Conservation (phyloP, 306 rosid species). For the Fragaria vesca region DNA sequence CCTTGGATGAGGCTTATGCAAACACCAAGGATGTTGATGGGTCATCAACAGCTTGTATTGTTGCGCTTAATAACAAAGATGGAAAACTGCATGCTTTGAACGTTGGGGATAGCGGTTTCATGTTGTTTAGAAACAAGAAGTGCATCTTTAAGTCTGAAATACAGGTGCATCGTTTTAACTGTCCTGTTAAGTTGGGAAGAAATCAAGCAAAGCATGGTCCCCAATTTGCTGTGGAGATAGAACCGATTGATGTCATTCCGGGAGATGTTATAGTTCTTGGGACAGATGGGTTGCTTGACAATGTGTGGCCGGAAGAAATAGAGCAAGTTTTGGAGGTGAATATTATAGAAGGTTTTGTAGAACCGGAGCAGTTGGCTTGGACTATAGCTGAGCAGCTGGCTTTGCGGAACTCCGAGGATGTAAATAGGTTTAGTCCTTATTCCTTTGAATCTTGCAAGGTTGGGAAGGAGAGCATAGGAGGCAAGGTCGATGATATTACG, state of each 20-base stretch:
- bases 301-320: not conserved
- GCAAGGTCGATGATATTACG: slow-evolving; percentile 5
- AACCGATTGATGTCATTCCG: not conserved
- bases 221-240: not conserved
- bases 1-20: not conserved
- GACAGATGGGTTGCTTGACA: slow-evolving; percentile 22
- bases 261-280: slow-evolving; percentile 24
- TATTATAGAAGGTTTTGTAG: not conserved
- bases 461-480: slow-evolving; percentile 1
- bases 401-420: not conserved
- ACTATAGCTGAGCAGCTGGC: not conserved
- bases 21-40: not conserved
- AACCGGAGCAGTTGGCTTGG: not conserved
- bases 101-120: slow-evolving; percentile 29
- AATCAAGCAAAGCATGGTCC: not conserved
- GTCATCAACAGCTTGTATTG: slow-evolving; percentile 21
- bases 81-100: slow-evolving; percentile 5
- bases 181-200: slow-evolving; percentile 13
- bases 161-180: not conserved
- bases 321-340: not conserved
- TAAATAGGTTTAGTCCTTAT: not conserved
- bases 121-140: slow-evolving; percentile 19
- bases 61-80: not conserved
- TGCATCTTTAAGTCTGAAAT: not conserved
- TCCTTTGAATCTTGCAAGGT: not conserved